Evolutionary conservation across 345 rosid genomes (phyloP), one percentile per base, ranked within the genome.

Genomic region (Lepidium didymum): DNA sequence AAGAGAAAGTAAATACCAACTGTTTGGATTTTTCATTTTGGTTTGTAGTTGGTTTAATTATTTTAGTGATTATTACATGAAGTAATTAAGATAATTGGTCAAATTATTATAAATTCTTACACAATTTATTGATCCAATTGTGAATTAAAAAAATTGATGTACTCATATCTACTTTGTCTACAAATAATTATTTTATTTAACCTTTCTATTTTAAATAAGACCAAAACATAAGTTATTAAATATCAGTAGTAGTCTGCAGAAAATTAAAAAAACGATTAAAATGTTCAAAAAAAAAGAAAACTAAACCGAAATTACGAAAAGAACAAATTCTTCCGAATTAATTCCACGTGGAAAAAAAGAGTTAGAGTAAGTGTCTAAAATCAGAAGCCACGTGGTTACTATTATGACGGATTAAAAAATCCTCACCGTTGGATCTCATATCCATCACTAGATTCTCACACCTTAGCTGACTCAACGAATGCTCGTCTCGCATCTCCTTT

Each of bases 381-480:
- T 85, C 86, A 47, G 91, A 77, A 3, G 93, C 92, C 79, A 84
- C 86, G 60, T 86, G 90, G 51, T 86, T 91, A 65, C 77, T 96
- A 21, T 44, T 43, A 52, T 53, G 38, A 55, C 16, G 51, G 74
- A 86, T 86, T 79, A 84, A 75, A 78, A 79, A 86, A 78, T 88
- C 93, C 1, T 81, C 96, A 25, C 88, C 90, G 96, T 83, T 81
- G 70, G 92, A 73, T 69, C 84, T 67, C 50, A 85, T 85, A 40
- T 67, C 77, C 62, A 59, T 35, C 34, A 81, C 67, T 62, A 78
- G 77, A 82, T 81, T 81, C 74, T 55, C 83, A 81, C 72, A 78
- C 66, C 80, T 87, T 37, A 81, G 89, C 33, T 81, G 80, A 66
- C 51, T 67, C 73, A 74, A 2, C 75, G 65, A 67, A 62, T 74